Conservation (phyloP, 441 rosid genomes). For the Rhodomyrtus psidioides region DNA sequence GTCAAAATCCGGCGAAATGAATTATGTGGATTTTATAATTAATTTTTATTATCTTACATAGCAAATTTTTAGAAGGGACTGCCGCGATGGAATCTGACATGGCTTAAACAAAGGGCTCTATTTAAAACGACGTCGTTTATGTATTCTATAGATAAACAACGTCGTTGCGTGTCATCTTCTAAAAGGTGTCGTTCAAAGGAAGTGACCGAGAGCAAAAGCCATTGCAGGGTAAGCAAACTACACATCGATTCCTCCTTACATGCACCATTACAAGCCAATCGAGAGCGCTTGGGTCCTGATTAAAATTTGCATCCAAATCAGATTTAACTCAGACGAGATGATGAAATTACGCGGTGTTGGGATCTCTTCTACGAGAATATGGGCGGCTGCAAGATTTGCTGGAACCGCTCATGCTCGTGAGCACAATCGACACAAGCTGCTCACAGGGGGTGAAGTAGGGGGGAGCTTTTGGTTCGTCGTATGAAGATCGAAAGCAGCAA, state of each 20-base stretch:
- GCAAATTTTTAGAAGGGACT: no score
- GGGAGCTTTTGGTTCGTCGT: background rate
- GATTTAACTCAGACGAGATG: background rate
- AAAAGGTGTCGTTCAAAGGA: no score
- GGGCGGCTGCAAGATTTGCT: background rate
- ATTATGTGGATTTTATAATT: no score
- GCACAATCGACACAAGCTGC: background rate
- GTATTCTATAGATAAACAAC: no score
- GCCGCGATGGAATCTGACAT: no score
- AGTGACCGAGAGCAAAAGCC: no score
- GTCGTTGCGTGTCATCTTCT: no score
- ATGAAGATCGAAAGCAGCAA: background rate
- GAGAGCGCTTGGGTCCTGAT: background rate
- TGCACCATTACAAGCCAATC: background rate
- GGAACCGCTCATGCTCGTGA: background rate
- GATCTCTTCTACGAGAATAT: background rate
- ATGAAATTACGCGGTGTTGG: background rate
- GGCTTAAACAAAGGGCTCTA: no score
- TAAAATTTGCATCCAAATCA: background rate
- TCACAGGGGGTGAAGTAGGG: background rate
- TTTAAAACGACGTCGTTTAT: no score
- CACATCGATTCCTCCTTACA: background rate
- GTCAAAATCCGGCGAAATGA: no score
- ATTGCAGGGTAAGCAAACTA: no score
- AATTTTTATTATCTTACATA: no score